Conservation (phyloP, 331 rosid species). For the Cydonia oblonga region DNA sequence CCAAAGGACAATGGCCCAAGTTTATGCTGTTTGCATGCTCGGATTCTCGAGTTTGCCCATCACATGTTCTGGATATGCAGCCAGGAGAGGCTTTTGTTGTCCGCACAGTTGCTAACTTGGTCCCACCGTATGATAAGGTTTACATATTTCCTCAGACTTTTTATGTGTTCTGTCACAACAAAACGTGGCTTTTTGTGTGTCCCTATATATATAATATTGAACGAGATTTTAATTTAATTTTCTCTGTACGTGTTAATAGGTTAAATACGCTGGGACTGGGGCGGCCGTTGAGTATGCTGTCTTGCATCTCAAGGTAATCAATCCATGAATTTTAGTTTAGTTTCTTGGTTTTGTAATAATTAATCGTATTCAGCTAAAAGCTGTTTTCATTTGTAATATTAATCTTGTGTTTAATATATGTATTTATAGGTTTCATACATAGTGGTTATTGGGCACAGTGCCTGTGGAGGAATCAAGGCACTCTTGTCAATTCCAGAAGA, state of each 20-base stretch:
- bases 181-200: not conserved
- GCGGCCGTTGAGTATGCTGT: slow-evolving; percentile 88
- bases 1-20: slow-evolving; percentile 92
- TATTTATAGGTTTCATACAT: slow-evolving; percentile 47
- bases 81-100: slow-evolving; percentile 99
- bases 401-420: not conserved
- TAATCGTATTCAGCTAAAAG: not conserved
- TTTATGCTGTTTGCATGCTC: slow-evolving; percentile 97
- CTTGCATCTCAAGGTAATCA: slow-evolving; percentile 73
- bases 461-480: slow-evolving; percentile 97
- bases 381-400: not conserved
- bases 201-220: not conserved
- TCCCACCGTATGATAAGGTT: slow-evolving; percentile 81
- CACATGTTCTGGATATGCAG: slow-evolving; percentile 83
- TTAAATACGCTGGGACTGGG: slow-evolving; percentile 55
- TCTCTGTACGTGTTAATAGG: slow-evolving; percentile 15
- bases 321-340: not conserved
- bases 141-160: not conserved
- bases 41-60: slow-evolving; percentile 96
- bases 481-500: slow-evolving; percentile 59
- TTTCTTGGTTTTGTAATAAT: not conserved
- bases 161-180: not conserved
- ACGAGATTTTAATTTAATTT: not conserved
- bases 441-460: slow-evolving; percentile 96
- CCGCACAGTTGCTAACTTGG: slow-evolving; percentile 89